Conservation (phyloP, 352 stramenopile genomes). For the Phytopythium montanum region DNA sequence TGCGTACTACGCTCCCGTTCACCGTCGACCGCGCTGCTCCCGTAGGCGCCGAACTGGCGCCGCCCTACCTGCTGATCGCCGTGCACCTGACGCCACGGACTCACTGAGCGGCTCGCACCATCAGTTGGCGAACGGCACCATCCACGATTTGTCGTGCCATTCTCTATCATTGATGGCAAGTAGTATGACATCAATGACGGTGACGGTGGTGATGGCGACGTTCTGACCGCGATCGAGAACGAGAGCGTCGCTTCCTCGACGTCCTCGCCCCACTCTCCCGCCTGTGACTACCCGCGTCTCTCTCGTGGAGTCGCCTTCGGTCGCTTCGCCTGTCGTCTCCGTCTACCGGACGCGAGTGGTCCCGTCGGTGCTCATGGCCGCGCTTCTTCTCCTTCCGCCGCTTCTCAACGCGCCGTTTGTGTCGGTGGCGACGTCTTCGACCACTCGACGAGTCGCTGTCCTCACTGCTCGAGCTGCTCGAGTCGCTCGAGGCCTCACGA, state of each 20-base stretch:
- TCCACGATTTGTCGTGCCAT: background rate
- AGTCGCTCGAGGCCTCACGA: background rate
- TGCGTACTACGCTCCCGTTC: slow-evolving; percentile 51
- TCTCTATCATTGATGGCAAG: too few species aligned
- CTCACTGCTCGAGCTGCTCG: background rate
- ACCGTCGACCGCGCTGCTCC: slow-evolving; percentile 20
- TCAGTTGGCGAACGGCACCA: too few species aligned
- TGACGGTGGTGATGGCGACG: background rate
- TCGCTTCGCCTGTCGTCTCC: background rate
- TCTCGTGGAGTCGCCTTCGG: background rate
- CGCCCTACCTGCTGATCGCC: slow-evolving; percentile 24
- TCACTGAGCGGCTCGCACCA: too few species aligned
- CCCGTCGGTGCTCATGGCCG: slow-evolving; percentile 16
- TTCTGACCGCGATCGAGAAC: slow-evolving; percentile 1
- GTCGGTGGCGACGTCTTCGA: background rate
- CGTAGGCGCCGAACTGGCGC: slow-evolving; percentile 17
- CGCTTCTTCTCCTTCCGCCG: slow-evolving; percentile 9
- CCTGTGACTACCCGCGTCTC: background rate
- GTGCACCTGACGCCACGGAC: too few species aligned
- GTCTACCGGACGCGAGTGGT: slow-evolving; percentile 6
- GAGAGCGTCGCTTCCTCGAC: background rate
- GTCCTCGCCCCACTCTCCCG: too few species aligned
- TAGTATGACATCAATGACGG: background rate
- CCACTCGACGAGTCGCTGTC: slow-evolving; percentile 2
- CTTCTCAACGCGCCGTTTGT: slow-evolving; percentile 3